Conservation (phyloP, 768 basidiomycete genomes). For the Dioszegia aurantiaca region DNA sequence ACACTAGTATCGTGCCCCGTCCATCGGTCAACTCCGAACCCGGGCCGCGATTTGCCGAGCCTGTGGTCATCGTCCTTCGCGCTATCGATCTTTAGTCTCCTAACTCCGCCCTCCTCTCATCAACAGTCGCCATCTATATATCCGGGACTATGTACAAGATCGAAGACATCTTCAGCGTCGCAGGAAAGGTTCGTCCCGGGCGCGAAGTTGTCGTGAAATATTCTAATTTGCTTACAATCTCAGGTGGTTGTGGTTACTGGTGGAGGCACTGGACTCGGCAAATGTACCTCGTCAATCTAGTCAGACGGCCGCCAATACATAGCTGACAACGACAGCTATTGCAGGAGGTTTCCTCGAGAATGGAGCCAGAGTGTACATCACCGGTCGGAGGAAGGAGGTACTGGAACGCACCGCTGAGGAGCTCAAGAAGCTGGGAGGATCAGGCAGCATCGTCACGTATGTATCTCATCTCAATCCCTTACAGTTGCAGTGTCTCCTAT, state of each 20-base stretch:
- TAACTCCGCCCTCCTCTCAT: too few species aligned
- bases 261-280: constrained; percentile 53
- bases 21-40: too few species aligned
- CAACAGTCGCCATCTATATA: neutral
- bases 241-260: constrained; percentile 42
- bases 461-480: constrained; percentile 9
- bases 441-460: constrained; percentile 23
- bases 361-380: constrained; percentile 49
- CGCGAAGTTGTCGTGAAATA: too few species aligned
- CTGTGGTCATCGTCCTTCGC: too few species aligned
- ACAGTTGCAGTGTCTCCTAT: too few species aligned
- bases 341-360: constrained; percentile 43
- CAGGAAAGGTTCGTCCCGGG: constrained; percentile 20
- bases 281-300: constrained; percentile 10
- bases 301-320: neutral
- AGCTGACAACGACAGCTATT: constrained; percentile 25
- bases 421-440: constrained; percentile 22
- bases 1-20: too few species aligned
- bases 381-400: constrained; percentile 39
- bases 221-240: too few species aligned
- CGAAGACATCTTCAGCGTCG: constrained; percentile 24
- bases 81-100: too few species aligned
- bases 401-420: constrained; percentile 32
- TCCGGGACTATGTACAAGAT: constrained; percentile 18
- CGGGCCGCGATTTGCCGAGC: constrained; percentile 8